phyloP scores from a whole-genome alignment of 2,329 filamentous ascomycete species.

The Neocucurbitaria cava region DNA sequence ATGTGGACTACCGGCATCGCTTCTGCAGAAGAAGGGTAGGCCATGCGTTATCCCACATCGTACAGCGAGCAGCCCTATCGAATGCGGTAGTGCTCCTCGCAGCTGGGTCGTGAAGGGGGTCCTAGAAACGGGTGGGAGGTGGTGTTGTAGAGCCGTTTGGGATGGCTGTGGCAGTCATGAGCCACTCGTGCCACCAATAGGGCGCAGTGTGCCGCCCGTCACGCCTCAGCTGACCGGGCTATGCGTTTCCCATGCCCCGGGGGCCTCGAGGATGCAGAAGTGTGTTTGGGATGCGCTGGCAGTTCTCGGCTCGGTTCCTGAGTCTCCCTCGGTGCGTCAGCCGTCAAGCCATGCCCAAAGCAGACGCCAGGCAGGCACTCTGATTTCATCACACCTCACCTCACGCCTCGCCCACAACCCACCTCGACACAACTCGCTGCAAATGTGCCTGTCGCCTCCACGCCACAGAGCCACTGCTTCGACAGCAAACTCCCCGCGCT shows the following conservation, averaged over 20 bases:
- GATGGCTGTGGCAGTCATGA: constrained; percentile 13
- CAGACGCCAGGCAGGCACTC: not conserved
- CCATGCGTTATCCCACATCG: constrained; percentile 3
- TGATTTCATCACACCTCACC: constrained; percentile 14
- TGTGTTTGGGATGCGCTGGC: constrained; percentile 27
- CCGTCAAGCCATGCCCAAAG: constrained; percentile 1
- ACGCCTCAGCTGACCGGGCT: constrained; percentile 12
- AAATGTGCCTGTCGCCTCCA: constrained; percentile 31
- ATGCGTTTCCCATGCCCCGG: constrained; percentile 8
- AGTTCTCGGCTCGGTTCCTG: constrained; percentile 25
- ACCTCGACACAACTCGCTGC: constrained; percentile 16
- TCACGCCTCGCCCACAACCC: not conserved
- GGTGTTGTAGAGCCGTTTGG: constrained; percentile 12
- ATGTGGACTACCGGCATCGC: constrained; percentile 1
- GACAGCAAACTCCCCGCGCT: constrained; percentile 26
- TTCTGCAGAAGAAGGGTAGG: constrained; percentile 5
- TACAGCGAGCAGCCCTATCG: constrained; percentile 33
- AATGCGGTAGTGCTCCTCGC: constrained; percentile 20
- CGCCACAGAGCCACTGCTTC: constrained; percentile 30
- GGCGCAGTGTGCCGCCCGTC: not conserved
- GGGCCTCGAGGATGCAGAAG: constrained; percentile 5
- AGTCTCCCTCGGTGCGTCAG: constrained; percentile 12
- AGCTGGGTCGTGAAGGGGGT: constrained; percentile 1
- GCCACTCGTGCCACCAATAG: not conserved
- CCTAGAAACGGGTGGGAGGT: not conserved